These are phyloP conservation scores for Penicillium pulvis DNA, from an alignment of 495 filamentous ascomycete genomes.

Conservation along the genomic window DNA sequence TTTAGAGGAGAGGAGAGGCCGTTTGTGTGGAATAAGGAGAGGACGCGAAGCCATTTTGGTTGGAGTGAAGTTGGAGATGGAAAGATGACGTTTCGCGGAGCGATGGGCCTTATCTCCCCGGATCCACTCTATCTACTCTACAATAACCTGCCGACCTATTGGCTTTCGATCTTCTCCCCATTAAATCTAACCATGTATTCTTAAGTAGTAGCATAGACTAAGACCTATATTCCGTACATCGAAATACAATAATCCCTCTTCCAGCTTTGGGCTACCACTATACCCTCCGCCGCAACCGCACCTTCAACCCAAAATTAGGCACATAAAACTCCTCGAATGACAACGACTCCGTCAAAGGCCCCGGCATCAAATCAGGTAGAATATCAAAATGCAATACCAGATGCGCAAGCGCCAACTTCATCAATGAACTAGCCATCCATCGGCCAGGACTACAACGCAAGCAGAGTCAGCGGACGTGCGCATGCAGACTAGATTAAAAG, in stretches of 20 bases:
- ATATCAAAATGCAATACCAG: conserved; percentile 53
- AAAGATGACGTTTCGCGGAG: not conserved
- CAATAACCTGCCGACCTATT: no score
- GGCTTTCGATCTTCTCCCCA: no score
- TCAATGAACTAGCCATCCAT: conserved; percentile 55
- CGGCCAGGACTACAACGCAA: conserved; percentile 48
- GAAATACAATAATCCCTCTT: not conserved
- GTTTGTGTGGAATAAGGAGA: conserved; percentile 23
- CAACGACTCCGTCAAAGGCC: conserved; percentile 19
- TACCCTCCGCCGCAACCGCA: conserved; percentile 17
- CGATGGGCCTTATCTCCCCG: not conserved
- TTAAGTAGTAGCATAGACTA: no score
- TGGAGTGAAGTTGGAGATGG: conserved; percentile 4
- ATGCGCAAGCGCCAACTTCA: conserved; percentile 56
- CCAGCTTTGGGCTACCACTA: not conserved
- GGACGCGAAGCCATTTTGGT: conserved; percentile 15
- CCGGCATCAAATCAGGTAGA: conserved; percentile 16
- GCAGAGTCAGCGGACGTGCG: conserved; percentile 18
- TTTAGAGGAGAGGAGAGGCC: conserved; percentile 13
- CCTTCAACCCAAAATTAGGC: conserved; percentile 27
- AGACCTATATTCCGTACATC: no score
- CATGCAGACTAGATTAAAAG: conserved; percentile 22
- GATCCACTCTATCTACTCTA: not conserved
- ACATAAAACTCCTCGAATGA: conserved; percentile 34
- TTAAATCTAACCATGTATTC: no score